Evolutionary conservation across 495 filamentous ascomycete genomes (phyloP).

Genomic region (Penicillium canescens): DNA sequence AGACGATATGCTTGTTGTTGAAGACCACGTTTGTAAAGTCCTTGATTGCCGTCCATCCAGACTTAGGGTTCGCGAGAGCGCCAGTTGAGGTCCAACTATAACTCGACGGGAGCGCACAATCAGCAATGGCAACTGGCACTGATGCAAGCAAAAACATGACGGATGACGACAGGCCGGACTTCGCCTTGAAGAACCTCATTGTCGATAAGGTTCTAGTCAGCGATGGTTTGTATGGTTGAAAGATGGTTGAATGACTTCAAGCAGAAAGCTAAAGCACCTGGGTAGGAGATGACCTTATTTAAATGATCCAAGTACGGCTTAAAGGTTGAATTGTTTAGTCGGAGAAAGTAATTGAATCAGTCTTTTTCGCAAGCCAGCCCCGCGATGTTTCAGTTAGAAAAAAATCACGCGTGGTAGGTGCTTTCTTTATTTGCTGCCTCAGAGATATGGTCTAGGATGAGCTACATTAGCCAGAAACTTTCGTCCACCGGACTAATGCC

Average conservation of each 20-base stretch:
- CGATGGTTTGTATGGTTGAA: background rate
- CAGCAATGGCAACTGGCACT: constrained; percentile 6
- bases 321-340: background rate
- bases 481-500: constrained; percentile 5
- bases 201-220: constrained; percentile 2
- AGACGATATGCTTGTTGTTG: constrained; percentile 58
- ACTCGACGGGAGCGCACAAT: constrained; percentile 53
- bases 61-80: constrained; percentile 48
- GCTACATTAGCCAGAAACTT: constrained; percentile 9
- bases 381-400: background rate
- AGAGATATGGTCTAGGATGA: constrained; percentile 1
- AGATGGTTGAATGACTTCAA: background rate
- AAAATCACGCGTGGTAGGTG: background rate
- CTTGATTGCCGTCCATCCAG: constrained; percentile 56
- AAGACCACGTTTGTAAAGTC: constrained; percentile 56
- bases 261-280: background rate
- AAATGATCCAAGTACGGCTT: background rate
- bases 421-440: background rate
- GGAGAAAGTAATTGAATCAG: background rate
- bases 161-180: constrained; percentile 1
- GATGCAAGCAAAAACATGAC: constrained; percentile 12
- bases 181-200: constrained; percentile 3
- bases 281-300: background rate
- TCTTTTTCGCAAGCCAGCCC: background rate
- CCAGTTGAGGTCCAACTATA: constrained; percentile 56